Conservation (phyloP, 2,329 filamentous ascomycete species). For the Fusarium sp. region DNA sequence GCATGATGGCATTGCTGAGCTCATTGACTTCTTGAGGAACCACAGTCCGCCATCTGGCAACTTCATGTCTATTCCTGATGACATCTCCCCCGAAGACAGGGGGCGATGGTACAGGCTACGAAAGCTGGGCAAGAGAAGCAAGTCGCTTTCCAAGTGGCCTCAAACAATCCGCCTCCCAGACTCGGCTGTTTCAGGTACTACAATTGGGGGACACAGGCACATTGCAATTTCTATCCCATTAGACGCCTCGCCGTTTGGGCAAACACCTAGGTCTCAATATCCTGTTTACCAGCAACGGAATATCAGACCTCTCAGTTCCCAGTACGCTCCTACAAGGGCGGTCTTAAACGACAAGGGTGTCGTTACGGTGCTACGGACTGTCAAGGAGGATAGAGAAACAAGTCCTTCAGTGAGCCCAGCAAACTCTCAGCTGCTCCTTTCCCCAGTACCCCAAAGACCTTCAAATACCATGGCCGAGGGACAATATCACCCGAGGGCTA, state of each 20-base stretch:
- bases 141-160: constrained; percentile 47
- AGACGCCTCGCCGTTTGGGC: constrained; percentile 59
- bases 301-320: constrained; percentile 30
- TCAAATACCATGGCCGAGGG: constrained; percentile 3
- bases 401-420: constrained; percentile 29
- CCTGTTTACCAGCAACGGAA: constrained; percentile 44
- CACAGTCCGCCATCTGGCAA: constrained; percentile 62
- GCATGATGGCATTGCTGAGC: constrained; percentile 48
- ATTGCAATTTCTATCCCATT: constrained; percentile 71
- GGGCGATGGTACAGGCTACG: constrained; percentile 58
- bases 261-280: constrained; percentile 49
- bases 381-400: constrained; percentile 43
- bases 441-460: constrained; percentile 8
- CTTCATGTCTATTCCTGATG: constrained; percentile 60
- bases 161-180: constrained; percentile 61
- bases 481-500: constrained; percentile 3
- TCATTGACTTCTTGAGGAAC: constrained; percentile 63
- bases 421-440: constrained; percentile 19
- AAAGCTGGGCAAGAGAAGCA: constrained; percentile 54
- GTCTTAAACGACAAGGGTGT: constrained; percentile 51
- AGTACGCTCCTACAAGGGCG: constrained; percentile 45
- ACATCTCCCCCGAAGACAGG: constrained; percentile 46
- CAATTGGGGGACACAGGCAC: constrained; percentile 64
- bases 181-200: constrained; percentile 65
- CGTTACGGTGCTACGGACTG: constrained; percentile 51